Evolutionary conservation across 2,329 filamentous ascomycete genomes (phyloP), one percentile per base, ranked within the genome.

Genomic region (Tolypocladium pustulatum): DNA sequence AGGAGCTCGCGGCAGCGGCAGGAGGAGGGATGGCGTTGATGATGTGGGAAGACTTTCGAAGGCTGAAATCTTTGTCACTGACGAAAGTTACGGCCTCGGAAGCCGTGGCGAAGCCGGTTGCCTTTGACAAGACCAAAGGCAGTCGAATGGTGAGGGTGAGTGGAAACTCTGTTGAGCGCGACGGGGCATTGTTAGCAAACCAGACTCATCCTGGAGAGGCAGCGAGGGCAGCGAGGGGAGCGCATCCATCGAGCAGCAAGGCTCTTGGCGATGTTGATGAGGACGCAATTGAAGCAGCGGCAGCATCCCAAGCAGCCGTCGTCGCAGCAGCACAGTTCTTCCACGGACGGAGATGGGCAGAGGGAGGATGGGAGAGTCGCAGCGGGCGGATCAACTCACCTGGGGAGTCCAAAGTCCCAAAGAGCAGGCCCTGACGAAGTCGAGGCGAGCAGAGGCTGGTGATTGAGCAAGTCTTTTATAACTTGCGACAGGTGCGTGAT

Each of bases 51-150:
- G 81, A 80, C 74, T 84, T 81, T 73, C 81, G 78, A 73, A 83
- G 76, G 76, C 82, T 81, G 81, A 84, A 87, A 86, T 87, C 81
- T 84, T 86, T 82, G 75, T 86, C 81, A 78, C 81, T 82, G 72
- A 85, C 78, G 72, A 84, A 77, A 69, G 71, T 76, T 64, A 81
- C 82, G 84, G 84, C 83, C 77, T 70, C 72, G 70, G 75, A 76
- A 86, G 84, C 84, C 84, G 84, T 87, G 72, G 70, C 85, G 74
- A 65, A 69, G 65, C 65, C 59, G 65, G 69, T 71, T 79, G 83
- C 84, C 83, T 86, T 87, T 87, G 82, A 80, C 65, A 68, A 75
- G 81, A 85, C 81, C 84, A 87, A 87, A 86, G 84, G 84, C 83
- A 67, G 67, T 68, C 72, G 63, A 55, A 27, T 59, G 59, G 37